A percentile compares a stretch with the other conserved stretches of the same genome.
Conservation (phyloP, 805 yeast genomes). For the Lipomyces sp. region DNA sequence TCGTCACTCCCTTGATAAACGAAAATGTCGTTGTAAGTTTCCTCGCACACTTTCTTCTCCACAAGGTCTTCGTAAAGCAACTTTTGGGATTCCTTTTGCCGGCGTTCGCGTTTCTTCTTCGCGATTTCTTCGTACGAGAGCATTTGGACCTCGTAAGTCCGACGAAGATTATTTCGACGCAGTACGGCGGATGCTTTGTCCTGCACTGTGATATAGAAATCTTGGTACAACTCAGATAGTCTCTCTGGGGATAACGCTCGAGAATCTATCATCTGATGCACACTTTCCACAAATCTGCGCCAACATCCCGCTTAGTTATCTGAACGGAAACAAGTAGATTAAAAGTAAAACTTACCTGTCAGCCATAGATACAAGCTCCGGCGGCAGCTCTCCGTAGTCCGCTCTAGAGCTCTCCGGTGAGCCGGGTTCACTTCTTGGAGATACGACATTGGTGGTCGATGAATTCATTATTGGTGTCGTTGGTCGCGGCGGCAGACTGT, state of each 20-base stretch:
- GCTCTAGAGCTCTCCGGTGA: too few relatives aligned
- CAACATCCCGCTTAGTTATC: not conserved
- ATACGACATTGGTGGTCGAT: too few relatives aligned
- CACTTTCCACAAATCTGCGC: constrained; percentile 26
- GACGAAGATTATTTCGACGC: constrained; percentile 29
- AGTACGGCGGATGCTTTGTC: constrained; percentile 32
- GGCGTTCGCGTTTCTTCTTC: constrained; percentile 34
- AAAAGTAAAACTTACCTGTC: constrained; percentile 5
- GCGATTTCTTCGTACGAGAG: constrained; percentile 38
- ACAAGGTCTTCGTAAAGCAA: constrained; percentile 35
- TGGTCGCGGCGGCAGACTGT: too few relatives aligned
- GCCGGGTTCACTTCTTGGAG: too few relatives aligned
- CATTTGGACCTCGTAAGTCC: constrained; percentile 36
- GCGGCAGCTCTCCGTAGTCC: constrained; percentile 17
- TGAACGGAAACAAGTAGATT: not conserved
- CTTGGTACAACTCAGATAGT: constrained; percentile 42
- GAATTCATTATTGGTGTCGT: too few relatives aligned
- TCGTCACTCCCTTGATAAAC: constrained; percentile 34
- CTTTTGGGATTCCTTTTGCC: constrained; percentile 32
- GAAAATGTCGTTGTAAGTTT: constrained; percentile 38
- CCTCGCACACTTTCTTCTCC: constrained; percentile 39
- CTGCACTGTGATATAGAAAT: constrained; percentile 39
- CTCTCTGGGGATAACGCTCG: constrained; percentile 41
- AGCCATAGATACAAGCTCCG: constrained; percentile 21
- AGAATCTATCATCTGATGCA: constrained; percentile 40